These are phyloP conservation scores for Pichia sp. DNA, from an alignment of 1,139 yeast genomes.

Conservation along the genomic window DNA sequence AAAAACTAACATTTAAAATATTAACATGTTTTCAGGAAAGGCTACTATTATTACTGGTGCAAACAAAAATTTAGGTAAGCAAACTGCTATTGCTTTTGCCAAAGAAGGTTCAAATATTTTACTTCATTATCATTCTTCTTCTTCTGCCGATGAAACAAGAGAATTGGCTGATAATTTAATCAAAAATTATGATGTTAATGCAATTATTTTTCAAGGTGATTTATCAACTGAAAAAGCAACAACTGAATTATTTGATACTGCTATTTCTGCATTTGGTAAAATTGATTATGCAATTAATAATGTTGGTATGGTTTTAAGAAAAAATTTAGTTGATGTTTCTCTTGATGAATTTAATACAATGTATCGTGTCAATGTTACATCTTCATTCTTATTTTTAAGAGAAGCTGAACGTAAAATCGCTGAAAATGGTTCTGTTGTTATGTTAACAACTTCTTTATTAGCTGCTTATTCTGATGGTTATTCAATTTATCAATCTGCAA, in stretches of 20 bases:
- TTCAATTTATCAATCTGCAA: conserved; percentile 53
- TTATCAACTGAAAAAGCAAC: conserved; percentile 40
- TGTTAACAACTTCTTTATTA: conserved; percentile 55
- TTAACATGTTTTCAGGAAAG: conserved; percentile 43
- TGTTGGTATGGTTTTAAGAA: conserved; percentile 62
- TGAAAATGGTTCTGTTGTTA: conserved; percentile 49
- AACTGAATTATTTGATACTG: conserved; percentile 38
- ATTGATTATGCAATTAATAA: conserved; percentile 61
- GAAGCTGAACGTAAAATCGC: conserved; percentile 48
- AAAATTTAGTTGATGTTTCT: conserved; percentile 39
- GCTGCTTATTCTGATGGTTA: conserved; percentile 62
- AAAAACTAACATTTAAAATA: no score
- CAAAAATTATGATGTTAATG: conserved; percentile 34
- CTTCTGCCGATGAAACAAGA: conserved; percentile 37
- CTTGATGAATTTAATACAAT: conserved; percentile 50
- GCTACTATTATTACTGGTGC: conserved; percentile 60
- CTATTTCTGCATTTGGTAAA: conserved; percentile 41
- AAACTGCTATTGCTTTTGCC: conserved; percentile 54
- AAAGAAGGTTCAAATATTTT: conserved; percentile 48
- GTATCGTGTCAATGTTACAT: conserved; percentile 49
- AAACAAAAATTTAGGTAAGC: conserved; percentile 57
- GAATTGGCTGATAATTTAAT: conserved; percentile 36
- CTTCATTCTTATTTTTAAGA: conserved; percentile 56
- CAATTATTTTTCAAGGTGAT: conserved; percentile 41
- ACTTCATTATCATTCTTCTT: conserved; percentile 48